Percentiles rank a stretch among this genome's conserved stretches.
These are phyloP conservation scores for Quercus lobata DNA, from an alignment of 331 rosid species.

Conservation along the genomic window DNA sequence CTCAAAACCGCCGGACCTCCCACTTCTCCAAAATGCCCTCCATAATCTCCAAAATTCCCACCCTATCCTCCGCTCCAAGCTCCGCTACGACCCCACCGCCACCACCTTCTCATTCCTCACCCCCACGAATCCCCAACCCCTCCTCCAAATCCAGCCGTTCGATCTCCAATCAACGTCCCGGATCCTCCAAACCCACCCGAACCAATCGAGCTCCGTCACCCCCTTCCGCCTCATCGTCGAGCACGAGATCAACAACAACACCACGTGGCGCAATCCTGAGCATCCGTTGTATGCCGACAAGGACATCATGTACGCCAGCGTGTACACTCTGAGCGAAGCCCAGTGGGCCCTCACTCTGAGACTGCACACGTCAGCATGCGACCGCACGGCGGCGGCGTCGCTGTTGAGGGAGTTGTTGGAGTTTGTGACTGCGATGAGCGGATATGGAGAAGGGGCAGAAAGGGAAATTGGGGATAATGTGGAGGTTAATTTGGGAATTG, in stretches of 20 bases:
- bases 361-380: conserved; percentile 76
- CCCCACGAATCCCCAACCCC: conserved; percentile 25
- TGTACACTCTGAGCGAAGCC: conserved; percentile 30
- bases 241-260: conserved; percentile 55
- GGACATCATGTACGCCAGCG: conserved; percentile 44
- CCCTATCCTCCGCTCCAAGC: conserved; percentile 79
- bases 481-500: conserved; percentile 43
- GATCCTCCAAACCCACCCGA: conserved; percentile 30
- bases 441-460: conserved; percentile 14
- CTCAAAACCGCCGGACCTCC: conserved; percentile 52
- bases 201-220: neutral
- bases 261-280: conserved; percentile 47
- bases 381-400: conserved; percentile 60
- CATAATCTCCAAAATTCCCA: conserved; percentile 58
- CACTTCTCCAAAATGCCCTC: conserved; percentile 59
- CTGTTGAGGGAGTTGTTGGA: conserved; percentile 43
- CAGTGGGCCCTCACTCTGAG: conserved; percentile 55
- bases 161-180: conserved; percentile 52
- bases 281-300: conserved; percentile 13
- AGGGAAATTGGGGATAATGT: conserved; percentile 26
- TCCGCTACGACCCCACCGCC: conserved; percentile 38
- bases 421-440: neutral
- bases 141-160: conserved; percentile 50
- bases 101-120: conserved; percentile 45
- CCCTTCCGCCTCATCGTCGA: conserved; percentile 68